Percentiles rank a stretch among this genome's conserved stretches.
Conservation (phyloP, 345 rosid genomes). For the Melaleuca quinquenervia region DNA sequence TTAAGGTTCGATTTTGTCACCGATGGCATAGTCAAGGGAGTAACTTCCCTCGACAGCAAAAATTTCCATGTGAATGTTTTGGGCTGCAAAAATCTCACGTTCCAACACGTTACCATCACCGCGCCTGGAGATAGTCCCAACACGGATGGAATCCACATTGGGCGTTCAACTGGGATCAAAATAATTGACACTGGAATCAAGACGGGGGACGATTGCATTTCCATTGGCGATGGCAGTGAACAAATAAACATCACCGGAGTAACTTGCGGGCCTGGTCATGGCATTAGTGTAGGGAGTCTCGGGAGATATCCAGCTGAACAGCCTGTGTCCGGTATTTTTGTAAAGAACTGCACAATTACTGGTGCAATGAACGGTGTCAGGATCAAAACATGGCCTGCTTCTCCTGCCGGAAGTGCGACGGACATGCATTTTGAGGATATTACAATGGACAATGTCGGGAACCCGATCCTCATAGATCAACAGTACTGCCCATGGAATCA, state of each 20-base stretch:
- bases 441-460: conserved; percentile 13
- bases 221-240: conserved; percentile 39
- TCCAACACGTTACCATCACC: conserved; percentile 13
- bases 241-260: conserved; percentile 14
- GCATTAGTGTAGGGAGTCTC: conserved; percentile 54
- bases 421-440: conserved; percentile 26
- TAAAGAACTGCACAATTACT: conserved; percentile 17
- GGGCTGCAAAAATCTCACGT: conserved; percentile 27
- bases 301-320: conserved; percentile 27
- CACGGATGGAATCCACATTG: conserved; percentile 70
- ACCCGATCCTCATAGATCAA: conserved; percentile 29
- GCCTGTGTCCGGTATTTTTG: conserved; percentile 19
- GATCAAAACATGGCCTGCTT: conserved; percentile 53
- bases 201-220: conserved; percentile 64
- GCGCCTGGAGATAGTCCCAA: conserved; percentile 40
- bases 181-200: conserved; percentile 19
- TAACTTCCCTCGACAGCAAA: conserved; percentile 33
- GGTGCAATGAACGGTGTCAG: conserved; percentile 34
- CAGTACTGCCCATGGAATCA: conserved; percentile 18
- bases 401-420: conserved; percentile 5
- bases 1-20: conserved; percentile 30
- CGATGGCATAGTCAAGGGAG: conserved; percentile 9
- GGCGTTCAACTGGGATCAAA: conserved; percentile 19
- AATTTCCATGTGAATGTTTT: conserved; percentile 39
- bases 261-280: conserved; percentile 65